Percentiles rank a stretch among this genome's conserved stretches.
These are phyloP conservation scores for Borealophlyctis nickersoniae DNA, from an alignment of 192 early-diverging fungal species.

Conservation along the genomic window DNA sequence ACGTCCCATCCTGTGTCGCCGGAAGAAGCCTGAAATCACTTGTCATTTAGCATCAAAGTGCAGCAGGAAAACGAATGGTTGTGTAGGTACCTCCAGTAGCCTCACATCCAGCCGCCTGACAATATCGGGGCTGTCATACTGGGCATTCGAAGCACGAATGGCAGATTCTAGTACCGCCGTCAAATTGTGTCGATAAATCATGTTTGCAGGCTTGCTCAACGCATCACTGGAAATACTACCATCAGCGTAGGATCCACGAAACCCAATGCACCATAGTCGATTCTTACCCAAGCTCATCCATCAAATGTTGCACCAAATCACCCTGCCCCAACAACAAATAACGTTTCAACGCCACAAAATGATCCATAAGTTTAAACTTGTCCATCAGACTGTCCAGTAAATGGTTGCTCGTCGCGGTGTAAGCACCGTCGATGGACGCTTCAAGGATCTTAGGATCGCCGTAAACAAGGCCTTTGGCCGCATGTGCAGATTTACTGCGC, in stretches of 20 bases:
- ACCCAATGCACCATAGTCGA: neutral
- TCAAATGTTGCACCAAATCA: conserved; percentile 88
- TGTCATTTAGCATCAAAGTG: neutral
- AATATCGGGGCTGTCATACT: conserved; percentile 76
- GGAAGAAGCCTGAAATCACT: conserved; percentile 36
- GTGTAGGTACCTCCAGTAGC: conserved; percentile 55
- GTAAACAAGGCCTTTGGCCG: conserved; percentile 51
- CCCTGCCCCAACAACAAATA: conserved; percentile 92
- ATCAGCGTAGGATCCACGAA: no score
- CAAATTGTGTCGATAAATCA: conserved; percentile 84
- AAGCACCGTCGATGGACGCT: conserved; percentile 67
- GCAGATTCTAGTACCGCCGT: conserved; percentile 81
- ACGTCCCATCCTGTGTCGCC: conserved; percentile 88
- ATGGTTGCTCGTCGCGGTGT: conserved; percentile 68
- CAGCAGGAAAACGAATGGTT: neutral
- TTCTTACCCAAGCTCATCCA: conserved; percentile 78
- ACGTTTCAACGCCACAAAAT: conserved; percentile 79
- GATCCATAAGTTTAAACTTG: conserved; percentile 80
- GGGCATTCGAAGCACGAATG: conserved; percentile 84
- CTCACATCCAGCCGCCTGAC: conserved; percentile 76
- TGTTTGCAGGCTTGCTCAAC: conserved; percentile 62
- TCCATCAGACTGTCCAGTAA: conserved; percentile 74
- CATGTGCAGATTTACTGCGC: conserved; percentile 11
- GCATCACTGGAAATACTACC: conserved; percentile 21
- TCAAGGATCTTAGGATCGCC: conserved; percentile 71